Base-by-base conservation (phyloP, 352 stramenopile species). In the Pythium phragmiticola region DNA sequence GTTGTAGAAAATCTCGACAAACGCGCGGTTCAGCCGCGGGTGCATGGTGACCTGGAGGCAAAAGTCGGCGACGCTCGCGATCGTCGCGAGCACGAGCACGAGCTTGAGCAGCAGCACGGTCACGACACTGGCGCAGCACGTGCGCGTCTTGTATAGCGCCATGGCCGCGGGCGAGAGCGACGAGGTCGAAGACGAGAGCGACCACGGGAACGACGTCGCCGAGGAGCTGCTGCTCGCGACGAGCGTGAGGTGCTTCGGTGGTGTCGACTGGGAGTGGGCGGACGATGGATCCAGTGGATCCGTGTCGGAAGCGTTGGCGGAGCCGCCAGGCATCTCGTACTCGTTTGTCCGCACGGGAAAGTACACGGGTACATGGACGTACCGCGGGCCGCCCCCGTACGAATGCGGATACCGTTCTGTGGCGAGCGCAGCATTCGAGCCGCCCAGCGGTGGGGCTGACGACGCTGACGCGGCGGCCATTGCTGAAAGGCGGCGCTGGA, bases 1-100 rank as follows among this genome's bases (percentile, higher is more conserved):
- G 53, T 84, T 86, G 37, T 86, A 65, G 55, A 90, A 88, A 46
- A 87, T 79, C 41, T 82, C 68, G 9, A 90, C 81, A 51, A 87
- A 87, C 21, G 81, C 78, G 43, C 81, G 81, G 61, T 87, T 87
- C 14, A 90, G 49, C 33, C 81, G 63, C 36, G 81, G 81, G 47
- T 90, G 81, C 75, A 90, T 77, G 36, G 81, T 84, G 52, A 88
- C 76, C 30, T 88, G 81, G 6, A 90, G 65, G 48, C 78, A 88
- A 67, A 90, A 88, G 62, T 90, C 81, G 19, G 76, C 81, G 13
- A 90, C 79, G 61, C 77, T 88, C 7, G 77, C 76, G 56, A 90
- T 73, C 3, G 81, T 90, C 17, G 81, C 74, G 0, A 69, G 37
- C 14, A 88, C 66, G 11, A 90, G 52, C 49, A 87, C 77, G 17